Evolutionary conservation across 2,329 filamentous ascomycete species (phyloP), one percentile per base, ranked within the genome.

Genomic region (Fusarium cyanostomum): DNA sequence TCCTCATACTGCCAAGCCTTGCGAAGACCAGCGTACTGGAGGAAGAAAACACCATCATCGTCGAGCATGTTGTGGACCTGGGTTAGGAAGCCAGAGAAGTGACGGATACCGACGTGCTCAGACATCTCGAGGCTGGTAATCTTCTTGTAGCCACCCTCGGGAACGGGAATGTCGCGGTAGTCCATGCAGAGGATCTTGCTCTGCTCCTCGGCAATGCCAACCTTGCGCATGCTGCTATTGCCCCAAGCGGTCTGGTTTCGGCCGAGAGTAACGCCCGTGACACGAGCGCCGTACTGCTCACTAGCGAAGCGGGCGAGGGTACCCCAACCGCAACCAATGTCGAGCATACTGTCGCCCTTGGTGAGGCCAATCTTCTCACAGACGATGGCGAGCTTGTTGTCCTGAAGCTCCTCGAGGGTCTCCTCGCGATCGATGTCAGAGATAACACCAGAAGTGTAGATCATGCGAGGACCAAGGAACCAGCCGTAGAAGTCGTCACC

Each of bases 91-190:
- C 81, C 80, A 57, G 83, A 81, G 74, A 98, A 90, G 80, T 97
- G 91, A 67, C 93, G 91, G 60, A 98, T 91, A 81, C 95, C 95
- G 70, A 98, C 95, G 81, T 99, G 95, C 84, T 98, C 95, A 52
- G 92, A 94, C 95, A 98, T 98, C 80, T 99, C 95, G 52, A 98
- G 88, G 78, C 92, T 96, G 70, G 94, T 97, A 74, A 98, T 97
- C 83, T 97, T 96, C 80, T 96, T 88, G 84, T 94, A 98, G 52
- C 73, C 68, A 50, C 72, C 73, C 70, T 90, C 80, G 16, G 92
- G 89, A 16, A 91, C 85, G 26, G 92, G 92, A 67, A 95, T 94
- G 74, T 98, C 95, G 73, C 95, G 92, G 84, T 98, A 99, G 79
- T 98, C 95, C 86, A 93, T 92, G 86, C 95, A 98, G 64, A 97